Base-by-base conservation (phyloP, 2,329 filamentous ascomycete species). In the Colletotrichum simmondsii region DNA sequence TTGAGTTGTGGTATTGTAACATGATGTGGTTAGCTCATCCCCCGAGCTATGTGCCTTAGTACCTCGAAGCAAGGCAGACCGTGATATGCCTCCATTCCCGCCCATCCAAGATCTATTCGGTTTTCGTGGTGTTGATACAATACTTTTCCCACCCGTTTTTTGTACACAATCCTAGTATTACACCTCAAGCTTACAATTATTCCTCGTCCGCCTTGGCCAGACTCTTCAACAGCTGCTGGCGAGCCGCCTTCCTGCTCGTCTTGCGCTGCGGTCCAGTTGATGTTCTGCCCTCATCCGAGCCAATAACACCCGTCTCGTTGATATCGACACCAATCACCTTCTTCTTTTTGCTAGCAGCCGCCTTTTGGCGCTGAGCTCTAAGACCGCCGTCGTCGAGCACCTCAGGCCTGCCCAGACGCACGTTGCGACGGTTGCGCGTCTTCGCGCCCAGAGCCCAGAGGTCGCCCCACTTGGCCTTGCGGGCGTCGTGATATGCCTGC, bases 381-480 rank as follows among this genome's bases (percentile, higher is more conserved):
- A 87, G 85, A 4, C 85, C 86, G 5, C 85, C 86, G 52, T 88
- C 87, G 32, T 86, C 83, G 0, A 80, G 78, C 6, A 76, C 79
- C 16, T 75, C 76, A 42, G 80, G 83, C 74, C 79, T 81, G 65
- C 93, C 93, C 3, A 93, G 82, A 8, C 91, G 89, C 56, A 93
- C 84, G 16, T 85, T 86, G 59, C 94, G 86, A 2, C 83, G 79
- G 4, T 93, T 89, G 14, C 95, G 88, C 0, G 95, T 97, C 87
- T 98, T 98, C 26, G 95, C 96, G 0, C 97, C 97, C 0, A 98
- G 87, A 0, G 96, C 95, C 97, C 97, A 99, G 11, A 98, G 86
- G 80, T 98, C 97, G 52, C 97, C 97, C 97, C 96, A 98, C 65
- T 85, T 85, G 0, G 93, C 90, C 84, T 99, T 99, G 74, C 97